These are phyloP conservation scores for Adansonia rubrostipa DNA, from an alignment of 441 rosid genomes.

Conservation along the genomic window DNA sequence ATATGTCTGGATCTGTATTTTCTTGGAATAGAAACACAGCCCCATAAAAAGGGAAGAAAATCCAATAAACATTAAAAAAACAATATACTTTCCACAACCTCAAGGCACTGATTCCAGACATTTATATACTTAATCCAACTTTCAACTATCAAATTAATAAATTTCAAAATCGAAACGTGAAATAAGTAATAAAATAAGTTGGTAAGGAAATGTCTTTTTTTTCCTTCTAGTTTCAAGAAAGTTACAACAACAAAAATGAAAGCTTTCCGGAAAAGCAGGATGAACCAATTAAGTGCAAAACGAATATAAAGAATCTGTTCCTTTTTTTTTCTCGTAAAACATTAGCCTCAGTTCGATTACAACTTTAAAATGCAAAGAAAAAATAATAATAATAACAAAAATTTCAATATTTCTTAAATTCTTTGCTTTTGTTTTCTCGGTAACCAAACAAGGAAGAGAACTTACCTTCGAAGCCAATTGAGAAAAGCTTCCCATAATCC, in stretches of 20 bases:
- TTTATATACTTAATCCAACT: neutral
- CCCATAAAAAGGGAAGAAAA: neutral
- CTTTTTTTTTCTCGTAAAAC: neutral
- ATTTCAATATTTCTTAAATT: neutral
- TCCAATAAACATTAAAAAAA: neutral
- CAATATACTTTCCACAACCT: neutral
- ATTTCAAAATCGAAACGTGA: neutral
- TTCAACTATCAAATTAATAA: neutral
- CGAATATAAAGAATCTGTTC: neutral
- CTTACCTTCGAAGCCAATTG: slow-evolving; percentile 68
- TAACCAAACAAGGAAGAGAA: slow-evolving; percentile 18
- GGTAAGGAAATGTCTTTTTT: neutral
- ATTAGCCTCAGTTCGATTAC: slow-evolving; percentile 14
- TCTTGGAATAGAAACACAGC: neutral
- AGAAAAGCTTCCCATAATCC: slow-evolving; percentile 68
- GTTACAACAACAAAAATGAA: neutral
- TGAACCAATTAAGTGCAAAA: neutral
- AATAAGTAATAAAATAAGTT: slow-evolving; percentile 3
- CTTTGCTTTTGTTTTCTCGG: neutral
- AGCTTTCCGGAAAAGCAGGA: neutral
- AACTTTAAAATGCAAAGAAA: neutral
- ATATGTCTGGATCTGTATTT: neutral
- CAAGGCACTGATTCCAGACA: slow-evolving; percentile 1
- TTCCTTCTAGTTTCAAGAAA: neutral
- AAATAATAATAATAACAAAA: neutral